Conservation (phyloP, 2,329 filamentous ascomycete species). For the Annulohypoxylon truncatum region DNA sequence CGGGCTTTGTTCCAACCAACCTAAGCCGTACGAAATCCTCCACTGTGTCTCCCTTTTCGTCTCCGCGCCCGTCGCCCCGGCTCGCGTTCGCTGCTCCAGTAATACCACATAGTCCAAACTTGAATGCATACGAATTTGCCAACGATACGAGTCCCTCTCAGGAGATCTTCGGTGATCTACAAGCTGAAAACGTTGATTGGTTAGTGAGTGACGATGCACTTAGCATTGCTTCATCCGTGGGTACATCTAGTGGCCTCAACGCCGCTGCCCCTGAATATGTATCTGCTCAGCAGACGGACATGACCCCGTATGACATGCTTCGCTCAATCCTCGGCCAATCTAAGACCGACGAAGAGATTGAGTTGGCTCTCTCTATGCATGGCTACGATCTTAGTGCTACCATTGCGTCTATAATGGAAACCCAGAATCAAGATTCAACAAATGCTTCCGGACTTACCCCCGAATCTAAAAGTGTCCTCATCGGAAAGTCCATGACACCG, state of each 20-base stretch:
- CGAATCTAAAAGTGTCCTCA: constrained; percentile 76
- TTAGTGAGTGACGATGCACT: constrained; percentile 89
- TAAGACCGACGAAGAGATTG: constrained; percentile 92
- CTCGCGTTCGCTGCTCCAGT: constrained; percentile 88
- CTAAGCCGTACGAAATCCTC: constrained; percentile 83
- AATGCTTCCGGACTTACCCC: constrained; percentile 57
- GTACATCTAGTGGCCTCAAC: constrained; percentile 77
- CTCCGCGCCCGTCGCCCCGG: constrained; percentile 90
- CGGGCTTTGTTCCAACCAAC: constrained; percentile 82
- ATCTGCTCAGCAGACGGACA: constrained; percentile 78
- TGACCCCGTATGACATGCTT: constrained; percentile 98
- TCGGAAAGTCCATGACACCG: constrained; percentile 89
- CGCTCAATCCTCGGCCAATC: constrained; percentile 92
- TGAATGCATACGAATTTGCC: constrained; percentile 95
- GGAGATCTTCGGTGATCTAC: constrained; percentile 90
- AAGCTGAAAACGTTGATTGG: constrained; percentile 97
- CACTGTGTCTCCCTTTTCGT: constrained; percentile 89
- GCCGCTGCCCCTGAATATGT: constrained; percentile 84
- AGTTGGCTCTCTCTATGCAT: constrained; percentile 87
- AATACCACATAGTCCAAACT: constrained; percentile 91
- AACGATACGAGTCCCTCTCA: constrained; percentile 83
- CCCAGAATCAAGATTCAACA: constrained; percentile 64
- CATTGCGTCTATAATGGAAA: constrained; percentile 88
- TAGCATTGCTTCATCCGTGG: constrained; percentile 79
- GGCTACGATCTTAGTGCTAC: constrained; percentile 95